A percentile compares a stretch with the other conserved stretches of the same genome.
Conservation (phyloP, 2,329 filamentous ascomycete genomes). For the Fusarium multiceps region DNA sequence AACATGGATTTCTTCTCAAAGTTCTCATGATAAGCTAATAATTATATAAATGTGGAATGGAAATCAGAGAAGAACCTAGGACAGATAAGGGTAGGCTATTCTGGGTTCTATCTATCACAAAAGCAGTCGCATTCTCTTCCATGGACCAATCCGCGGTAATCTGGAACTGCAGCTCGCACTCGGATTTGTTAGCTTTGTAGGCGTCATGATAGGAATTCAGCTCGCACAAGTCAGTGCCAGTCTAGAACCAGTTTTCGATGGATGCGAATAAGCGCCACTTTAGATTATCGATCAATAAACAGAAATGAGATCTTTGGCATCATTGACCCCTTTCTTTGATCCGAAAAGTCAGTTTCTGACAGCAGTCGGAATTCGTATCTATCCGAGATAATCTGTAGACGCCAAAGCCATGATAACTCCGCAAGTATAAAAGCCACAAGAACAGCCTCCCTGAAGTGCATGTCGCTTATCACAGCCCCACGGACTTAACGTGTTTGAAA, state of each 20-base stretch:
- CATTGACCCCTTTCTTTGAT: not conserved
- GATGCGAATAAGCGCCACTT: constrained; percentile 8
- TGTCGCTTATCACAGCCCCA: constrained; percentile 15
- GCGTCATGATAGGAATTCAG: constrained; percentile 32
- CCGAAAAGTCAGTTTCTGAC: constrained; percentile 8
- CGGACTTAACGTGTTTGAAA: constrained; percentile 10
- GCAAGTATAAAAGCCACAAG: constrained; percentile 22
- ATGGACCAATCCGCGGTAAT: too few species aligned
- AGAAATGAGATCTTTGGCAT: constrained; percentile 18
- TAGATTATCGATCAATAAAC: constrained; percentile 5
- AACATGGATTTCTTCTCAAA: not conserved
- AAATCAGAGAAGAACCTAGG: not conserved
- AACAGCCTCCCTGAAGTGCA: not conserved
- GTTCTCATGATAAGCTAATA: not conserved
- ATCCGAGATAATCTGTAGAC: constrained; percentile 9
- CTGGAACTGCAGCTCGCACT: constrained; percentile 12
- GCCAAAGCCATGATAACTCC: constrained; percentile 17
- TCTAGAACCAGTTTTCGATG: constrained; percentile 1
- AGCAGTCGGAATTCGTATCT: constrained; percentile 20
- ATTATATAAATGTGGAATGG: not conserved
- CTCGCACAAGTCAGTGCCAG: constrained; percentile 5
- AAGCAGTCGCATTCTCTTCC: not conserved
- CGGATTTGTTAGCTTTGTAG: constrained; percentile 13
- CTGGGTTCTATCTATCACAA: not conserved
- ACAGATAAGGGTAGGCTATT: not conserved